These are phyloP conservation scores for Colletotrichum plurivorum DNA, from an alignment of 2,329 filamentous ascomycete genomes.

Conservation along the genomic window DNA sequence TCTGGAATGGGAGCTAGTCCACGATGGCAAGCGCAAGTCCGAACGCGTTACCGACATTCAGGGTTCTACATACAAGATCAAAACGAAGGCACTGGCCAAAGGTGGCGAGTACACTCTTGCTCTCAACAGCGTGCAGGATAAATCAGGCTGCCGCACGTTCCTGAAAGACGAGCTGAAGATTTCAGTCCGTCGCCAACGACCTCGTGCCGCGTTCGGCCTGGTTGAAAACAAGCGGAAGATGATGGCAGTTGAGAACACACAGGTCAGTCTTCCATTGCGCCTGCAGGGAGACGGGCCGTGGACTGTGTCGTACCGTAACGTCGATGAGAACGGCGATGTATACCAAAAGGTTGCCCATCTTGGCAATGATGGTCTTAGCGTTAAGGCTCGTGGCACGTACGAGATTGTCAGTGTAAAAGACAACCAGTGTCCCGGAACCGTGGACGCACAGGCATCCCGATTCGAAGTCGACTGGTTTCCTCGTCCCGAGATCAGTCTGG, in stretches of 20 bases:
- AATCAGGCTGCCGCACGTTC: conserved; percentile 86
- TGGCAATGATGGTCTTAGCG: conserved; percentile 78
- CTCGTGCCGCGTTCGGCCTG: conserved; percentile 87
- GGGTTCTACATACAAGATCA: conserved; percentile 76
- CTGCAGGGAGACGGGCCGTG: conserved; percentile 90
- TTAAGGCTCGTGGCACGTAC: conserved; percentile 80
- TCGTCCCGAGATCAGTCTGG: conserved; percentile 79
- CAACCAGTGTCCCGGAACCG: conserved; percentile 82
- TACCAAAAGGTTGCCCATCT: conserved; percentile 64
- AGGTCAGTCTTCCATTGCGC: conserved; percentile 83
- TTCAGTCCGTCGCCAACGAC: conserved; percentile 88
- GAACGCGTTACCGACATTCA: conserved; percentile 76
- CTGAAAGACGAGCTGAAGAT: conserved; percentile 89
- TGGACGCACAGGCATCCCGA: conserved; percentile 79
- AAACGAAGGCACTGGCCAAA: conserved; percentile 79
- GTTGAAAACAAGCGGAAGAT: conserved; percentile 84
- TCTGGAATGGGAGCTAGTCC: conserved; percentile 92
- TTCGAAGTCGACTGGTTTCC: conserved; percentile 91
- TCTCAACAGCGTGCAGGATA: conserved; percentile 88
- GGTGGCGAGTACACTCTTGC: conserved; percentile 93
- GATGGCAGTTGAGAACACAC: conserved; percentile 82
- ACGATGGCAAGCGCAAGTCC: conserved; percentile 87
- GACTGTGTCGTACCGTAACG: conserved; percentile 82
- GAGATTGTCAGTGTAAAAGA: conserved; percentile 85
- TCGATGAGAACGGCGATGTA: conserved; percentile 64